phyloP scores from a whole-genome alignment of 192 early-diverging fungal genomes.

The Entophlyctis helioformis region DNA sequence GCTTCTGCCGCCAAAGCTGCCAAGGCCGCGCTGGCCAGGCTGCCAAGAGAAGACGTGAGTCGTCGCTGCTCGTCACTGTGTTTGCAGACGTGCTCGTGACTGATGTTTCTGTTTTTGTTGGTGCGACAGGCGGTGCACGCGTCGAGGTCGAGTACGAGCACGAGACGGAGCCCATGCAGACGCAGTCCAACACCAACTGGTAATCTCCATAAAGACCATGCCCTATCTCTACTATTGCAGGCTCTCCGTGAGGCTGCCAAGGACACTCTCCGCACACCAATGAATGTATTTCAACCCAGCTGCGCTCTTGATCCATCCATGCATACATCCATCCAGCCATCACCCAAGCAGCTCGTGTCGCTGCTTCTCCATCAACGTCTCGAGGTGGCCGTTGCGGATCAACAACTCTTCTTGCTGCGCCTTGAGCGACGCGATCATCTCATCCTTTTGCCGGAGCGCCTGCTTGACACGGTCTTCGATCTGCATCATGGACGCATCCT shows the following conservation, averaged over 20 bases:
- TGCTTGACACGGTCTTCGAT: conserved; percentile 31
- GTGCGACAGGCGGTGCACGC: conserved; percentile 16
- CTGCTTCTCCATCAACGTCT: conserved; percentile 36
- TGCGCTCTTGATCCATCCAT: too few species aligned
- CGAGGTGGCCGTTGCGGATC: conserved; percentile 23
- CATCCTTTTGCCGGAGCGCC: conserved; percentile 28
- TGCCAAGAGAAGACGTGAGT: conserved; percentile 1
- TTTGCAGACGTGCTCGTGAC: not conserved
- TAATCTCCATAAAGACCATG: too few species aligned
- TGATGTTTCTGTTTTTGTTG: not conserved
- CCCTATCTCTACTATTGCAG: too few species aligned
- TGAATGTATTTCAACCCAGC: too few species aligned
- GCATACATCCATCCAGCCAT: too few species aligned
- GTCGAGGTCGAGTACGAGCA: conserved; percentile 26
- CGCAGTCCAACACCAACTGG: too few species aligned
- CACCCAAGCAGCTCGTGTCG: conserved; percentile 35
- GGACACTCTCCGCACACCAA: too few species aligned
- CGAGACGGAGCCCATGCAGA: conserved; percentile 14
- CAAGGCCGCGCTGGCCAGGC: not conserved
- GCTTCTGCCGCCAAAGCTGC: not conserved
- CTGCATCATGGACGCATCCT: conserved; percentile 27
- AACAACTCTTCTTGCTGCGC: conserved; percentile 27
- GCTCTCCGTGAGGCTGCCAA: too few species aligned
- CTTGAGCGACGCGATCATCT: conserved; percentile 19
- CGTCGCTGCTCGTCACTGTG: not conserved